Evolutionary conservation across 1,139 yeast species (phyloP).

Genomic region (Hanseniaspora gamundiae): DNA sequence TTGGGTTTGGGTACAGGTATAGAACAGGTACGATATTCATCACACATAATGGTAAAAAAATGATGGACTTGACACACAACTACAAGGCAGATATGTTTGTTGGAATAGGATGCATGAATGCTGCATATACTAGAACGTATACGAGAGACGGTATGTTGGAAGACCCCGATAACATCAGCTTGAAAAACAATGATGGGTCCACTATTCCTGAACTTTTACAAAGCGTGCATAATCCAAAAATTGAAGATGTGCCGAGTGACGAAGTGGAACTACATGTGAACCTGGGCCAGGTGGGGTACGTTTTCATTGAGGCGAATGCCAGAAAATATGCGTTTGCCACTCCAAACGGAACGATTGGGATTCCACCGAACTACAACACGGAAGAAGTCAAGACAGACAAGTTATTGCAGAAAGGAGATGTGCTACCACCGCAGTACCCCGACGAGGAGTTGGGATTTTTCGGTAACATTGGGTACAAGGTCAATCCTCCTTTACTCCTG

Average conservation of each 20-base stretch:
- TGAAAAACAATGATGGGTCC: slow-evolving; percentile 10
- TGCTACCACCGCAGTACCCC: slow-evolving; percentile 57
- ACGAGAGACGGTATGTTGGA: slow-evolving; percentile 24
- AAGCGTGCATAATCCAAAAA: slow-evolving; percentile 15
- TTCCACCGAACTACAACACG: slow-evolving; percentile 62
- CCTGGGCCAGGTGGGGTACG: slow-evolving; percentile 85
- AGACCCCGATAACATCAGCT: slow-evolving; percentile 23
- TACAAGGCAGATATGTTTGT: slow-evolving; percentile 56
- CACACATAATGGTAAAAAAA: slow-evolving; percentile 80
- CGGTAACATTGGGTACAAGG: slow-evolving; percentile 26
- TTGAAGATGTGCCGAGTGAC: slow-evolving; percentile 17
- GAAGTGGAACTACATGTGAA: slow-evolving; percentile 55
- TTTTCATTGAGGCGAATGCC: slow-evolving; percentile 85
- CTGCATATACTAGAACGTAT: slow-evolving; percentile 24
- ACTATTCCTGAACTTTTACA: slow-evolving; percentile 10
- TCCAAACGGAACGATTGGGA: slow-evolving; percentile 61
- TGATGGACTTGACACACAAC: slow-evolving; percentile 74
- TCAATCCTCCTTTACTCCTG: slow-evolving; percentile 6
- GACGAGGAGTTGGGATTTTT: slow-evolving; percentile 54
- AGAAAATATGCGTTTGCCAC: slow-evolving; percentile 79
- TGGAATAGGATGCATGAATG: slow-evolving; percentile 24
- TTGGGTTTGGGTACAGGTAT: slow-evolving; percentile 83
- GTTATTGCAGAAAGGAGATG: slow-evolving; percentile 60
- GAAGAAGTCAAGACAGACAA: slow-evolving; percentile 39
- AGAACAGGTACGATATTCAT: slow-evolving; percentile 74